A percentile compares a stretch with the other conserved stretches of the same genome.
phyloP scores from a whole-genome alignment of 345 rosid genomes.

The Lepidium sativum region DNA sequence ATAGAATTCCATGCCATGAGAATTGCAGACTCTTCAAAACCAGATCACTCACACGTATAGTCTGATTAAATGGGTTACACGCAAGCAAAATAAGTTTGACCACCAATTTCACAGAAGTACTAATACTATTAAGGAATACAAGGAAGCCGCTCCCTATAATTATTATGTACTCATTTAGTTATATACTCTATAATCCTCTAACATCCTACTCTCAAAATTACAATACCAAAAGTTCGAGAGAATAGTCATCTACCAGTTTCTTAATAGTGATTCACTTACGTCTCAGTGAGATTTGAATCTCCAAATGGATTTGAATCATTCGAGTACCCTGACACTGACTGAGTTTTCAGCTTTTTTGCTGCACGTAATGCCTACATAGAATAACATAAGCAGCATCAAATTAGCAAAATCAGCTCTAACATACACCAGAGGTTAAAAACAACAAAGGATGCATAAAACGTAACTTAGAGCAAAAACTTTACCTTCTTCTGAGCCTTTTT shows the following conservation, averaged over 20 bases:
- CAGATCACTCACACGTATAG: background rate
- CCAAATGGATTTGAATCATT: slow-evolving; percentile 97
- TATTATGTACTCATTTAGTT: no score
- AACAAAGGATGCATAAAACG: background rate
- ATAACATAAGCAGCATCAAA: slow-evolving; percentile 6
- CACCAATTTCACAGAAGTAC: background rate
- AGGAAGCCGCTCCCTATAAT: background rate
- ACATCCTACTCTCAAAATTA: background rate
- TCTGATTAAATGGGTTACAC: background rate
- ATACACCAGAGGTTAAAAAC: background rate
- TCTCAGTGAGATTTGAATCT: slow-evolving; percentile 83
- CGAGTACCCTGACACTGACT: slow-evolving; percentile 72
- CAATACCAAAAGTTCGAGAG: background rate
- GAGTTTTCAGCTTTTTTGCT: slow-evolving; percentile 75
- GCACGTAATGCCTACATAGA: slow-evolving; percentile 49
- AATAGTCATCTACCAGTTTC: background rate
- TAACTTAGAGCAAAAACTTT: background rate
- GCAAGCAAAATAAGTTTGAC: background rate
- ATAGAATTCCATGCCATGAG: background rate
- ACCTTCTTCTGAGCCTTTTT: slow-evolving; percentile 88
- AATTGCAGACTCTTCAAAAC: background rate
- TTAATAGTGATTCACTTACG: slow-evolving; percentile 35
- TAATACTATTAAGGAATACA: background rate
- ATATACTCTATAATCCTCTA: background rate
- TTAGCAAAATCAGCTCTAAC: background rate